Evolutionary conservation across 2,329 filamentous ascomycete species (phyloP).

Genomic region (Pseudocercospora crystallina): DNA sequence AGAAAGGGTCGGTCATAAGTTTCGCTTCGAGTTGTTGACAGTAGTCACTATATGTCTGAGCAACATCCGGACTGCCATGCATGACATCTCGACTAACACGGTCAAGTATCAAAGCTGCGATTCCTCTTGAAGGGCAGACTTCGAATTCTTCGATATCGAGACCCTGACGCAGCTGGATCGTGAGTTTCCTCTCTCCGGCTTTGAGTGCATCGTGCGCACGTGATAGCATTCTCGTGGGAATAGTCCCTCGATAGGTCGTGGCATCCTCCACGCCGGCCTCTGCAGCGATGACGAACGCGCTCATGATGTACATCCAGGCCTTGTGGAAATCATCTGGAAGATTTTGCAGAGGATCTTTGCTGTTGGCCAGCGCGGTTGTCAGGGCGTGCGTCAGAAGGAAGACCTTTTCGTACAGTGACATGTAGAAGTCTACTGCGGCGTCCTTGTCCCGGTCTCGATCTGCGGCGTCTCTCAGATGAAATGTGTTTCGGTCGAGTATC

Average conservation of each 20-base stretch:
- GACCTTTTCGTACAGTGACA: conserved; percentile 2
- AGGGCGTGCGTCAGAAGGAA: conserved; percentile 3
- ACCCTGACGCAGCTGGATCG: conserved; percentile 2
- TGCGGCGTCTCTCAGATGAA: neutral
- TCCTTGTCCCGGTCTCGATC: neutral
- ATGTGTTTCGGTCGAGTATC: conserved; percentile 1
- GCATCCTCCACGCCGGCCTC: neutral
- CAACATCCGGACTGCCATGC: conserved; percentile 6
- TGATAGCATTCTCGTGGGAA: neutral
- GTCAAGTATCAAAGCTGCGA: conserved; percentile 12
- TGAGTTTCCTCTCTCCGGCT: conserved; percentile 4
- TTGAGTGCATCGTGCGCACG: conserved; percentile 1
- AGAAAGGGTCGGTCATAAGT: conserved; percentile 9
- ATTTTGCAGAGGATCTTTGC: neutral
- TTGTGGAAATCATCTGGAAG: conserved; percentile 10
- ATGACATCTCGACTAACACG: conserved; percentile 13
- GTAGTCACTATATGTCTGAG: conserved; percentile 13
- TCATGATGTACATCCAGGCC: conserved; percentile 15
- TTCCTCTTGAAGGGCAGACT: conserved; percentile 14
- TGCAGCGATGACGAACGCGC: conserved; percentile 9
- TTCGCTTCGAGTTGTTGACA: conserved; percentile 13
- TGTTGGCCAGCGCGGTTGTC: conserved; percentile 3
- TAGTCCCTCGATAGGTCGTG: neutral
- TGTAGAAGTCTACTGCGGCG: conserved; percentile 2
- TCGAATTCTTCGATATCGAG: conserved; percentile 11